Conservation (phyloP, 805 yeast genomes). For the Myxozyma neotropica region DNA sequence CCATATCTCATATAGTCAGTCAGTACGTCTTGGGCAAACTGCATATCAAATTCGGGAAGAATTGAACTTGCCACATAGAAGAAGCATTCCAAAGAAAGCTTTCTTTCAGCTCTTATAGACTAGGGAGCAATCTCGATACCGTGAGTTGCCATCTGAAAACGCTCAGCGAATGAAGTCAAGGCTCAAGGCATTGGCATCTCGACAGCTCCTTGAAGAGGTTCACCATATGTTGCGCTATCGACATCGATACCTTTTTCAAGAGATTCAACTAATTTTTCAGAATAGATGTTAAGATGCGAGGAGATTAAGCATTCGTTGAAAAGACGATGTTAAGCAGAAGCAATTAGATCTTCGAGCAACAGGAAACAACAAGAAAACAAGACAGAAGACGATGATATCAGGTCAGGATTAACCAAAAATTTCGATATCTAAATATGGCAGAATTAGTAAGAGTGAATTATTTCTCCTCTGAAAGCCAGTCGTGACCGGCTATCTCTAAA, state of each 20-base stretch:
- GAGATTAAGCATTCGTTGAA: background rate
- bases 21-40: background rate
- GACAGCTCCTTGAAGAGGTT: background rate
- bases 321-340: too few species aligned
- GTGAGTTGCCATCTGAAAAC: slow-evolving; percentile 51
- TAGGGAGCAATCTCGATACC: slow-evolving; percentile 83
- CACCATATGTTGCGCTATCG: background rate
- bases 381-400: too few species aligned
- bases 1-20: slow-evolving; percentile 65
- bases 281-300: background rate
- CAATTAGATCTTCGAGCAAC: too few species aligned
- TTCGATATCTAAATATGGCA: too few species aligned
- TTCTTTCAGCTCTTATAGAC: slow-evolving; percentile 70
- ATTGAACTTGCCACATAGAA: slow-evolving; percentile 80
- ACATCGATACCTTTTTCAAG: background rate
- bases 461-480: too few species aligned
- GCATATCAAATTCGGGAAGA: background rate
- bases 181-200: background rate
- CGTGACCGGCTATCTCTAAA: too few species aligned
- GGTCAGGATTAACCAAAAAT: too few species aligned
- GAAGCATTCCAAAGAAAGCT: slow-evolving; percentile 61
- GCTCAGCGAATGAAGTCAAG: background rate
- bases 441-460: too few species aligned
- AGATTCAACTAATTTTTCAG: background rate
- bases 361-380: too few species aligned